Base-by-base conservation (phyloP, 148 eudicot genomes). In the Camellia granthamiana region DNA sequence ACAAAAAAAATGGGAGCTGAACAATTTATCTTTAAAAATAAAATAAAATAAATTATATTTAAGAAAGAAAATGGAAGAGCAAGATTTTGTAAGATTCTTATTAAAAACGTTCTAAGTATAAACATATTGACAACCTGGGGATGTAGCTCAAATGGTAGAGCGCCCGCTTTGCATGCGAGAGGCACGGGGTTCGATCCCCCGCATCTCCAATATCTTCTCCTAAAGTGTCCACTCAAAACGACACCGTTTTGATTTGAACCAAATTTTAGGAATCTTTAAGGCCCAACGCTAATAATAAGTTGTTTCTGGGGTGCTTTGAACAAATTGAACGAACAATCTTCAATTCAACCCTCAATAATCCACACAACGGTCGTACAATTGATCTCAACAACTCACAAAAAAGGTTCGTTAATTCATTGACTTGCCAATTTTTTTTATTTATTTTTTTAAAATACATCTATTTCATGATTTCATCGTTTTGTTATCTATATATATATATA, bases 151-250 rank as follows among this genome's bases (percentile, higher is more conserved):
- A 75, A 87, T 83, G 92, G 91, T 87, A 89, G 88, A 89, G 92
- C 86, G 87, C 95, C 90, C 87, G 89, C 90, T 89, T 89, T 86
- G 88, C 90, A 87, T 86, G 89, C 85, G 91, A 87, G 91, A 85
- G 89, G 90, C 81, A 90, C 87, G 90, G 91, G 90, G 91, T 89
- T 91, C 90, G 92, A 89, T 91, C 84, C 94, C 92, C 92, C 90
- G 90, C 92, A 91, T 90, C 93, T 87, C 93, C 88, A 91, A 7
- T 18, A 15, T 0, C 16, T 42, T 30, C 41, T 6, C 5, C 11
- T 16, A 62, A 3, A 4, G 65, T 3, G 61, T 11, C 12, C 3
- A 14, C 16, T 58, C n/a, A 58, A 58, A 11, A 58, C 61, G 61
- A 58, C 61, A 14, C 13, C 61, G 61, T 58, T 30, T 30, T 30